Base-by-base conservation (phyloP, 164 flowering plant species). In the Aristolochia fimbriata region DNA sequence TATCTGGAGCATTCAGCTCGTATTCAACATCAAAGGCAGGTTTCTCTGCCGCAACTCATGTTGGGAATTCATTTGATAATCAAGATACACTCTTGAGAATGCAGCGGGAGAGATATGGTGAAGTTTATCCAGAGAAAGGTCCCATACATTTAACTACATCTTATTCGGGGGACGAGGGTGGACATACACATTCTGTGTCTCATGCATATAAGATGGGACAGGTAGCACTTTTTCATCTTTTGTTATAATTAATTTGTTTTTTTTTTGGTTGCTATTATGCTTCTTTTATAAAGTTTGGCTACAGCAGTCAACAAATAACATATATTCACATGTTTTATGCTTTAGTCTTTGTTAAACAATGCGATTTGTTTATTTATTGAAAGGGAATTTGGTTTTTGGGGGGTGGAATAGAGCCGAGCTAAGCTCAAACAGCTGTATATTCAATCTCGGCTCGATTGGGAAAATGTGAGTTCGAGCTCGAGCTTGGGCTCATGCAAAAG, bases 101-200 rank as follows among this genome's bases (percentile, higher is more conserved):
- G 64, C 65, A 63, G 27, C 76, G 59, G 46, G 81, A 77, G 45
- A 70, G 76, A 66, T 61, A 41, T 48, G 54, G 64, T 49, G 83
- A 74, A 49, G 25, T 68, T 53, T 60, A 37, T 37, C 43, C 70
- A 61, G 78, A 71, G 49, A 74, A 62, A 64, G 64, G 57, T 41
- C 23, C 52, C 16, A 63, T 54, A 52, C 77, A 70, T n/a, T 64
- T 62, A 41, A 50, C 67, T 31, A 51, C 80, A 47, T 19, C 63
- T 24, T 68, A 51, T 65, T 62, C 65, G n/a, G 67, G 59, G 63
- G 78, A 81, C 67, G 91, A 75, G 47, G 74, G 79, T 27, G 79
- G 81, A 65, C 63, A 59, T 68, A 70, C 77, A 51, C 77, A 68
- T 58, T 16, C 64, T 17, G 54, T 49, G 27, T 58, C 62, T 15